Base-by-base conservation (phyloP, 192 early-diverging fungal genomes). In the Paraglomus occultum region DNA sequence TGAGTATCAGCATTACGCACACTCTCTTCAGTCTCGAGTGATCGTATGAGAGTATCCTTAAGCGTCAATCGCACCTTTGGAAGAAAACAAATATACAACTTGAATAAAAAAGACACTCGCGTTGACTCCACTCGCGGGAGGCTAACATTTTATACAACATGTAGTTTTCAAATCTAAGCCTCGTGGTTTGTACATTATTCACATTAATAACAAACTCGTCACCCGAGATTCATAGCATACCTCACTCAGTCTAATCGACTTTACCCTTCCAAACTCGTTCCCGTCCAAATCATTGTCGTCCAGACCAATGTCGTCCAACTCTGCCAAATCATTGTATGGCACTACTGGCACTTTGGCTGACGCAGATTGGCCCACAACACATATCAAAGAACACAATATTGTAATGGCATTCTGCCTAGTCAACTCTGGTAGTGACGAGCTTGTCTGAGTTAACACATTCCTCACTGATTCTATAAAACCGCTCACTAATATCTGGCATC, bases 401-500 rank as follows among this genome's bases (percentile, higher is more conserved):
- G 55, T 70, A 58, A 84, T 80, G 4, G 76, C 78, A 48, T 68
- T 71, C 44, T 88, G 78, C 17, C 71, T 76, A n/a, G 72, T 71
- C 20, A 65, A 42, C 67, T 82, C 81, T 38, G 82, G 70, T n/a
- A 81, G 45, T 38, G 2, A 71, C 62, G 49, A 50, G 14, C 48
- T 17, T 18, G 57, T 15, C 20, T 70, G 57, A n/a, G 45, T 49
- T 79, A 91, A 85, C 77, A 89, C 72, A 69, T 80, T 77, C 31
- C 81, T 63, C 48, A 92, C 85, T 31, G 85, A 82, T 12, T 75
- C 79, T 47, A 95, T 59, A 62, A 90, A 87, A 2, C 83, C 70
- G 17, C 85, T 77, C 38, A 92, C 86, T 11, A 92, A 72, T 50
- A 91, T 80, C 65, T 85, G 76, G 38, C 77, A 75, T 9, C 93